Conservation (phyloP, 169 alveolate species). For the Plasmodium berghei region DNA sequence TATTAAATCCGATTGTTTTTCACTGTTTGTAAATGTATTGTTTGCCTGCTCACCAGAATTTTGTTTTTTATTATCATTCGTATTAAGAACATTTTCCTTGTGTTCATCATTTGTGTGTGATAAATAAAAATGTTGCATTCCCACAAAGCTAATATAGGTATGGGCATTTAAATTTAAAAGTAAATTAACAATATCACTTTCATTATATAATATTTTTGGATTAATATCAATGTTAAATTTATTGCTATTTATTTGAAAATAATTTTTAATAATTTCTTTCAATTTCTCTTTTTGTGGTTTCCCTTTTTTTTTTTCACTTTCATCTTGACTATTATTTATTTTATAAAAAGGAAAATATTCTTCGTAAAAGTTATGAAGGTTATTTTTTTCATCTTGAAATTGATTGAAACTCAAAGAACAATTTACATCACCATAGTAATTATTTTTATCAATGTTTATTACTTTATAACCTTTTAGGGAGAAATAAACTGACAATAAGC, state of each 20-base stretch:
- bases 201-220: conserved; percentile 65
- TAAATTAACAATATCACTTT: conserved; percentile 40
- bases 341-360: conserved; percentile 46
- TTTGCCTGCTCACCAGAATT: not conserved
- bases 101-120: conserved; percentile 20
- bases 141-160: conserved; percentile 43
- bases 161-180: conserved; percentile 47
- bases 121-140: conserved; percentile 56
- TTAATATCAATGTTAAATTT: conserved; percentile 55
- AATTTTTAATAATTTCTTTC: conserved; percentile 32
- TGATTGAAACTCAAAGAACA: conserved; percentile 59
- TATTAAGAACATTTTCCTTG: not conserved
- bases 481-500: conserved; percentile 38
- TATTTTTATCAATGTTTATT: conserved; percentile 63
- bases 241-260: conserved; percentile 45
- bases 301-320: conserved; percentile 10
- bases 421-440: conserved; percentile 57
- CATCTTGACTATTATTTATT: not conserved
- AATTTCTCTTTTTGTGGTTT: conserved; percentile 11
- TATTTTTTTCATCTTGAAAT: conserved; percentile 36
- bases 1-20: conserved; percentile 35
- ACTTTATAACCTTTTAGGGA: conserved; percentile 60
- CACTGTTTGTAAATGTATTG: not conserved
- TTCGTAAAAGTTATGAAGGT: conserved; percentile 48
- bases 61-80: not conserved